Base-by-base conservation (phyloP, 768 basidiomycete species). In the Suillus variegatus region DNA sequence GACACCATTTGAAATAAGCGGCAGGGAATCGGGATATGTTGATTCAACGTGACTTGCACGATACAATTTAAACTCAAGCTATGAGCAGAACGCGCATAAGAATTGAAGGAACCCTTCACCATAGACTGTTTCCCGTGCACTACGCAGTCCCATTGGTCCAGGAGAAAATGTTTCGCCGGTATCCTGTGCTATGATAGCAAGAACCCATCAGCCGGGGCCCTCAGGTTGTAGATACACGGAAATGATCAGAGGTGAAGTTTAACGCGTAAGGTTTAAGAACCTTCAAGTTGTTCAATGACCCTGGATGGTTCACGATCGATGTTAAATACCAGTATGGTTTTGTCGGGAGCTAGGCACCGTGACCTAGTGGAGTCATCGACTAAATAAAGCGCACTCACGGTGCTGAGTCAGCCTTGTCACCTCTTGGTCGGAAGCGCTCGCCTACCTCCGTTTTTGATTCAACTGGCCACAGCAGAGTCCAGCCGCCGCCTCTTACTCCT, bases 391-490 rank as follows among this genome's bases (percentile, higher is more conserved):
- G 32, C 32, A 36, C 58, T 28, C 41, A 7, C 18, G 10, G 6
- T 60, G 57, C 58, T 60, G 58, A 60, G 41, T 60, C 58, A 60
- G 58, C 58, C 32, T 32, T 28, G 25, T 43, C 12, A 12, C 12
- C 58, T 60, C 58, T 60, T 35, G 64, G 65, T 66, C 52, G 44
- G 63, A 14, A 64, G 62, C 60, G 67, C 55, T 55, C 65, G 61
- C 64, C 62, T 60, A n/a, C 60, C 64, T 67, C 69, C 68, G 62
- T 73, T 70, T 68, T 51, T 67, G 63, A 47, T 56, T 69, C 63
- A 63, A 60, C 41, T 55, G 62, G 60, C 43, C 44, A 66, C 65
- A 63, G 13, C 56, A 55, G 22, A 58, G 40, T 60, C 13, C 60
- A 38, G 13, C 51, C 36, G 36, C 51, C 62, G 43, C 35, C 46